Evolutionary conservation across 2,329 filamentous ascomycete genomes (phyloP), one percentile per base, ranked within the genome.

Genomic region (Microsporum audouinii): DNA sequence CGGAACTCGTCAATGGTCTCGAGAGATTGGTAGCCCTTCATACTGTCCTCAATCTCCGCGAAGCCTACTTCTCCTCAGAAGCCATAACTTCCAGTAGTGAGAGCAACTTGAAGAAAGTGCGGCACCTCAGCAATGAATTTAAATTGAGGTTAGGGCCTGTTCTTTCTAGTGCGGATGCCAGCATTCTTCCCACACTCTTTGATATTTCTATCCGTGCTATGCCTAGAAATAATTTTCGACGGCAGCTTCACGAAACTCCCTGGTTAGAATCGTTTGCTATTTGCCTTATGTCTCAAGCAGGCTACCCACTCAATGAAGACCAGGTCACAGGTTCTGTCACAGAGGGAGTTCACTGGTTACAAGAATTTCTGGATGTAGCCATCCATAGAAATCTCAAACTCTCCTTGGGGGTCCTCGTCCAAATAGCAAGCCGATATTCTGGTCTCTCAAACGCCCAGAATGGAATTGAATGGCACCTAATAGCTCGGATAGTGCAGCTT

Each of bases 221-320:
- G 14, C 76, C 75, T 17, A 71, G 76, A 61, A 71, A 75, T 61
- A 73, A 74, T 8, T 76, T 77, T 53, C 71, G 71, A 51, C 70
- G 74, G 41, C 73, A 77, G 64, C 73, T 73, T 5, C 68, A 74
- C 29, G 79, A 82, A 66, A 75, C 75, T 43, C 70, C 73, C 12
- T 82, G 79, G 79, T 66, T 82, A 57, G 78, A 80, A 66, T 73
- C 72, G 2, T 68, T 79, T n/a, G 80, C 80, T 60, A 71, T 74
- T 29, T 70, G 70, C 34, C 69, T 79, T 49, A 70, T 73, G 5
- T 72, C 77, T 61, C 65, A 73, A 47, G 71, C 72, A 7, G 77
- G 71, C 51, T 69, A 68, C 10, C 66, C 69, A 14, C 70, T 72
- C 53, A 65, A 69, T 10, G 69, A 70, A 36, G 68, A 68, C 31